Conservation (phyloP, 331 rosid species). For the Prunus yedoensis region DNA sequence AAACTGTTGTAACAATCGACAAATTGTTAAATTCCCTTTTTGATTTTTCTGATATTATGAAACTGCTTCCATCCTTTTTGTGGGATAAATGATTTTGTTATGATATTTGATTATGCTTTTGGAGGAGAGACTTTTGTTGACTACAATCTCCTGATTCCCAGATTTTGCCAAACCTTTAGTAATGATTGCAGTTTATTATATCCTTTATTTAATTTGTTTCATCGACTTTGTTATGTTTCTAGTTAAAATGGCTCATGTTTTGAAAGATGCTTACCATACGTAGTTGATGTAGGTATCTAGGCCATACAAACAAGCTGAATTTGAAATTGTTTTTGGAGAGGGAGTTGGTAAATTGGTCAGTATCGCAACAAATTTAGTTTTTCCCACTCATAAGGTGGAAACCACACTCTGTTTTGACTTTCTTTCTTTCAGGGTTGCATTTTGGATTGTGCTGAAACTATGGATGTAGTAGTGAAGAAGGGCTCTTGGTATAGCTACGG, state of each 20-base stretch:
- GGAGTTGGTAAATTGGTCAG: constrained; percentile 84
- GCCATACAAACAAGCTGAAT: constrained; percentile 96
- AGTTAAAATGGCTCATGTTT: neutral
- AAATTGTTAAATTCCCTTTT: neutral
- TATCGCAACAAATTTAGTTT: constrained; percentile 7
- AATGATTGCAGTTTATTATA: neutral
- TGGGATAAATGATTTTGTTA: neutral
- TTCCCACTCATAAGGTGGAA: neutral
- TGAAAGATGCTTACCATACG: constrained; percentile 25
- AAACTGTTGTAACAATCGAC: neutral
- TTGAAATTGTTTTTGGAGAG: constrained; percentile 95
- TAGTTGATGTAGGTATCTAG: constrained; percentile 76
- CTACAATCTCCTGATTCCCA: neutral
- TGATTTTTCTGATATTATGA: neutral
- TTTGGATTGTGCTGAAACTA: constrained; percentile 90
- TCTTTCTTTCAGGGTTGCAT: constrained; percentile 80
- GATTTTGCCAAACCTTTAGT: neutral
- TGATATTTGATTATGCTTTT: neutral
- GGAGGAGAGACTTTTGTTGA: neutral
- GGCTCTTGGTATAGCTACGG: constrained; percentile 98
- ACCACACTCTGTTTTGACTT: constrained; percentile 26
- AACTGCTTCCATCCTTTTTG: neutral
- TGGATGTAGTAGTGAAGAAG: constrained; percentile 76
- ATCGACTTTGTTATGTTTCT: constrained; percentile 9
- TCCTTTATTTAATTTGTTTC: neutral